These are phyloP conservation scores for Mycena chlorophos DNA, from an alignment of 768 basidiomycete genomes.

Conservation along the genomic window DNA sequence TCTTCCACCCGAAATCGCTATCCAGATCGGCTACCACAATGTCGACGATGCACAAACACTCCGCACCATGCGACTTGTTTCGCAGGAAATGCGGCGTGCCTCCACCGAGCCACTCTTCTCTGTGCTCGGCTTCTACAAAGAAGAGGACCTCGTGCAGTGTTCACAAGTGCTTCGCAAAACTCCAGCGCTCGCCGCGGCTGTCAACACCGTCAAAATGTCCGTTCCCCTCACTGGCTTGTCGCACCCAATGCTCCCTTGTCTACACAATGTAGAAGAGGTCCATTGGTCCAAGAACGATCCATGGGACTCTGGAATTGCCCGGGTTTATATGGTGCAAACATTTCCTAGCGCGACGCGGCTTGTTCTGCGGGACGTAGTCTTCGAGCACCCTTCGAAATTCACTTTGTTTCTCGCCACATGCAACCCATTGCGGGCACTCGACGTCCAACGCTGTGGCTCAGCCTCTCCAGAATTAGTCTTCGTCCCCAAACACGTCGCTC, in stretches of 20 bases:
- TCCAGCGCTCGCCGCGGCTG: neutral
- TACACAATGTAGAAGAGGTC: neutral
- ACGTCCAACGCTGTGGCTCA: too few relatives aligned
- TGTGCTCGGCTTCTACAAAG: neutral
- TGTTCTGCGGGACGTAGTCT: neutral
- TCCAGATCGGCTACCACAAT: neutral
- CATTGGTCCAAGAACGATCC: neutral
- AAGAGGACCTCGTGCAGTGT: neutral
- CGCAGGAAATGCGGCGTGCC: neutral
- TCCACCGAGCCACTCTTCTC: neutral
- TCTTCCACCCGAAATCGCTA: neutral
- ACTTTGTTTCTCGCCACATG: neutral
- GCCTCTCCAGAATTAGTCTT: too few relatives aligned
- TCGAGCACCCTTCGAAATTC: neutral
- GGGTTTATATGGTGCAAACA: neutral
- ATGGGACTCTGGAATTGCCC: neutral
- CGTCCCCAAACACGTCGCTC: too few relatives aligned
- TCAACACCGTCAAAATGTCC: neutral
- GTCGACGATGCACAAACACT: neutral
- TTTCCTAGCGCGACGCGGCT: neutral
- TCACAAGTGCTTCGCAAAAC: neutral
- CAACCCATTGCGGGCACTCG: neutral
- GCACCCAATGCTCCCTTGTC: neutral
- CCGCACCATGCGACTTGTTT: neutral
- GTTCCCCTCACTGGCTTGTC: too few relatives aligned